phyloP scores from a whole-genome alignment of 169 alveolate species.

The Babesia microti region DNA sequence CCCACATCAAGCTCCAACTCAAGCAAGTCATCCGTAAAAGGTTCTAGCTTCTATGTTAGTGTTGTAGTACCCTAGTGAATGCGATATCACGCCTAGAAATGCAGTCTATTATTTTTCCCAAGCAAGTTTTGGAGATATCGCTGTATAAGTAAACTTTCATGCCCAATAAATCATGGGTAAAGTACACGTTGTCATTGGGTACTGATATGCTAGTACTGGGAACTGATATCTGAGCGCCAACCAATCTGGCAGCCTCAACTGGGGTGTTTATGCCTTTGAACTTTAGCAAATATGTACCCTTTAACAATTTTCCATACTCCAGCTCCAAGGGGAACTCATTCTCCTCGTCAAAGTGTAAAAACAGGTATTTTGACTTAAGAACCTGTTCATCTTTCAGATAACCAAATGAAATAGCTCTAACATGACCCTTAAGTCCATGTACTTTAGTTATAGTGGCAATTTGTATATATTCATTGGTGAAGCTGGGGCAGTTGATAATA shows the following conservation, averaged over 20 bases:
- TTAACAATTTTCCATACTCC: conserved; percentile 11
- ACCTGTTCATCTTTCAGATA: conserved; percentile 14
- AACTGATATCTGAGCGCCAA: conserved; percentile 27
- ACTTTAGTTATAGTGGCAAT: conserved; percentile 18
- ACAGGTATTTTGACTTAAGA: conserved; percentile 38
- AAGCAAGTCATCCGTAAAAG: conserved; percentile 24
- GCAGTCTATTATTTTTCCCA: conserved; percentile 36
- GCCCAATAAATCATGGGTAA: conserved; percentile 19
- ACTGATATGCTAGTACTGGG: conserved; percentile 27
- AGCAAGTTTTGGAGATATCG: conserved; percentile 17
- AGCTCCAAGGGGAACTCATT: conserved; percentile 33
- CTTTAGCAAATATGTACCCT: conserved; percentile 17
- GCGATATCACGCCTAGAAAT: conserved; percentile 28
- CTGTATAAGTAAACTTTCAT: conserved; percentile 21
- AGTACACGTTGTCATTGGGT: conserved; percentile 33
- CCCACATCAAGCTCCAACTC: conserved; percentile 36
- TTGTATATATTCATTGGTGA: conserved; percentile 27
- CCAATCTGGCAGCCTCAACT: conserved; percentile 29
- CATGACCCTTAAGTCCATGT: conserved; percentile 35
- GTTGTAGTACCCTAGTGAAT: conserved; percentile 3
- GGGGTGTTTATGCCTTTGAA: conserved; percentile 34
- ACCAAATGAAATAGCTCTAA: conserved; percentile 21
- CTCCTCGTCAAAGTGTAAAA: conserved; percentile 23
- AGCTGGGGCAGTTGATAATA: conserved; percentile 14
- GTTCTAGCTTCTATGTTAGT: conserved; percentile 7